phyloP scores from a whole-genome alignment of 352 stramenopile genomes.

The Phytophthora rubi region DNA sequence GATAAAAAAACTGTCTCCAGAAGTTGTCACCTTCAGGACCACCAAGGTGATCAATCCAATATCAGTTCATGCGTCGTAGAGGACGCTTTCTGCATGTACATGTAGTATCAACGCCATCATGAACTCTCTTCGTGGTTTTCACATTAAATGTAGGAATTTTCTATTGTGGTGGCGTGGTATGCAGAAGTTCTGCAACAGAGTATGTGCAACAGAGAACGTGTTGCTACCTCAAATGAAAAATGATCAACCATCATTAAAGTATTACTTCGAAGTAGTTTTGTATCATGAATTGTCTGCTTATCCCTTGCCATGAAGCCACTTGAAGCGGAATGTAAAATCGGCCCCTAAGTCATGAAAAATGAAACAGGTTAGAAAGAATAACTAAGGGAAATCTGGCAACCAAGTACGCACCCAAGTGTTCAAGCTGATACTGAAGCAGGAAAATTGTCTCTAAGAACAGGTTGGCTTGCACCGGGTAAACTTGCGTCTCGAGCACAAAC shows the following conservation, averaged over 20 bases:
- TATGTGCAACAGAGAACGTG: too few relatives aligned
- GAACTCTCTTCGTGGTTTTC: too few relatives aligned
- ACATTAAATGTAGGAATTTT: too few relatives aligned
- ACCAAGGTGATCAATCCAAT: background rate
- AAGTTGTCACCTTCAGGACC: background rate
- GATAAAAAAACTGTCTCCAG: background rate
- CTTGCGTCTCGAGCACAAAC: conserved; percentile 47
- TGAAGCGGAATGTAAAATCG: conserved; percentile 38
- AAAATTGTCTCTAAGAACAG: conserved; percentile 22
- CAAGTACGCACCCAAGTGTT: conserved; percentile 19
- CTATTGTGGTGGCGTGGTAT: too few relatives aligned
- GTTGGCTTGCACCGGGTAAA: conserved; percentile 13
- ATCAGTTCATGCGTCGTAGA: background rate
- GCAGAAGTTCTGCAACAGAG: too few relatives aligned
- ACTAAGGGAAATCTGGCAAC: background rate
- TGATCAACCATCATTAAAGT: too few relatives aligned
- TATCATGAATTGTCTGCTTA: background rate
- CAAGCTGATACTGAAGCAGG: conserved; percentile 27
- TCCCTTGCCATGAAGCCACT: conserved; percentile 17
- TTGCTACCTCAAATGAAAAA: too few relatives aligned
- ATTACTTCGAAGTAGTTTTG: too few relatives aligned
- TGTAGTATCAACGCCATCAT: too few relatives aligned
- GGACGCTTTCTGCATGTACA: too few relatives aligned
- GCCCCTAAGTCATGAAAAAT: conserved; percentile 8
- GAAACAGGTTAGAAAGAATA: background rate